These are phyloP conservation scores for Lippia alba DNA, from an alignment of 305 asterid species.

Conservation along the genomic window DNA sequence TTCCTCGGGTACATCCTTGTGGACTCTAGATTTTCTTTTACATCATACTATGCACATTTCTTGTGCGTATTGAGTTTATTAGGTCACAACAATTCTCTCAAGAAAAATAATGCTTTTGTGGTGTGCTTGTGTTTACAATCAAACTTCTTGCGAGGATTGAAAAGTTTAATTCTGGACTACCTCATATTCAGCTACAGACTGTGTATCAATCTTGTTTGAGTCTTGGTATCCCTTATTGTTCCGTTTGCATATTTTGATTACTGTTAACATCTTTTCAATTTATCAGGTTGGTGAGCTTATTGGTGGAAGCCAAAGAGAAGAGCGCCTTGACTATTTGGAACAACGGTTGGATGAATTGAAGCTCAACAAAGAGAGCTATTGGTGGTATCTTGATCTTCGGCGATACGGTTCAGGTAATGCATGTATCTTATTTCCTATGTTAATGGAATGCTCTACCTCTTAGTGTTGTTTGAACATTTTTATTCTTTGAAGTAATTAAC, in stretches of 20 bases:
- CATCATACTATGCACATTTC: slow-evolving; percentile 11
- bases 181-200: background rate
- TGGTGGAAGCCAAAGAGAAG: slow-evolving; percentile 99
- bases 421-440: background rate
- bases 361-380: slow-evolving; percentile 90
- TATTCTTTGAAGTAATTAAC: too few relatives aligned
- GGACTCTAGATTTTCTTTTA: slow-evolving; percentile 6
- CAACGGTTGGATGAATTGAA: slow-evolving; percentile 79
- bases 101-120: background rate
- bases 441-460: too few relatives aligned
- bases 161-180: background rate
- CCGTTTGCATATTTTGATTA: background rate
- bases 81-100: too few relatives aligned
- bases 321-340: slow-evolving; percentile 85
- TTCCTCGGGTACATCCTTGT: slow-evolving; percentile 80
- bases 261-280: slow-evolving; percentile 22
- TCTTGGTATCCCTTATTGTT: background rate
- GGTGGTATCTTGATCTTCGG: slow-evolving; percentile 99
- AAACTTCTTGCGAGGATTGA: background rate
- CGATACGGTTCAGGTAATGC: slow-evolving; percentile 94
- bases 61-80: slow-evolving; percentile 4
- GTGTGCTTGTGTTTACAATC: slow-evolving; percentile 7
- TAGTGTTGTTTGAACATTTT: too few relatives aligned
- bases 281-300: slow-evolving; percentile 93
- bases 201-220: background rate